A percentile compares a stretch with the other conserved stretches of the same genome.
Conservation (phyloP, 768 basidiomycete species). For the Omphalotus guepiniiformis region DNA sequence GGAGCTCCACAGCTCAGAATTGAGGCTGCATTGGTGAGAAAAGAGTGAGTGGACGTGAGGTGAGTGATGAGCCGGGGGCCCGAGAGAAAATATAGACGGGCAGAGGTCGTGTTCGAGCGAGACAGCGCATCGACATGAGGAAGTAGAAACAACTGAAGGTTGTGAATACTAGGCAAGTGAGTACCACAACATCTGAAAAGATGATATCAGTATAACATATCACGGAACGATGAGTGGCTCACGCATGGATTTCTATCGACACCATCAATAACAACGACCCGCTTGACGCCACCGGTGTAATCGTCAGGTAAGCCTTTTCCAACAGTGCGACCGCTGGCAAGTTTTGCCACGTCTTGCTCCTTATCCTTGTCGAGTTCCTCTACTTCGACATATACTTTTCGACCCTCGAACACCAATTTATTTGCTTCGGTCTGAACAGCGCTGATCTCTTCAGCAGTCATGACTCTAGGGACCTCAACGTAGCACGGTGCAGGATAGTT, state of each 20-base stretch:
- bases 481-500: slow-evolving; percentile 66
- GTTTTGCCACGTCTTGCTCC: slow-evolving; percentile 27
- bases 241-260: slow-evolving; percentile 77
- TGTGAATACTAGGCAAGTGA: slow-evolving; percentile 74
- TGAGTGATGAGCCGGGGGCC: slow-evolving; percentile 71
- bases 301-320: slow-evolving; percentile 63
- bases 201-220: slow-evolving; percentile 12
- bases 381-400: slow-evolving; percentile 69
- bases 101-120: slow-evolving; percentile 56
- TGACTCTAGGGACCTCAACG: slow-evolving; percentile 68
- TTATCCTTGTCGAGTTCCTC: slow-evolving; percentile 51
- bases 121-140: slow-evolving; percentile 66
- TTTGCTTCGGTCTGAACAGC: slow-evolving; percentile 63
- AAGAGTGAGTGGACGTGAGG: slow-evolving; percentile 52
- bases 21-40: slow-evolving; percentile 52
- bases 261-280: slow-evolving; percentile 81
- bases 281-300: slow-evolving; percentile 71
- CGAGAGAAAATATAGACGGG: slow-evolving; percentile 77
- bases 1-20: slow-evolving; percentile 65
- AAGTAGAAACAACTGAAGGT: slow-evolving; percentile 67
- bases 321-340: slow-evolving; percentile 46
- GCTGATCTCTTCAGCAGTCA: slow-evolving; percentile 59
- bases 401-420: slow-evolving; percentile 63
- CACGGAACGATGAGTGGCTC: background rate
- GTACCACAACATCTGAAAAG: slow-evolving; percentile 70